A percentile compares a stretch with the other conserved stretches of the same genome.
Conservation (phyloP, 2,329 filamentous ascomycete genomes). For the Xylaria sp. region DNA sequence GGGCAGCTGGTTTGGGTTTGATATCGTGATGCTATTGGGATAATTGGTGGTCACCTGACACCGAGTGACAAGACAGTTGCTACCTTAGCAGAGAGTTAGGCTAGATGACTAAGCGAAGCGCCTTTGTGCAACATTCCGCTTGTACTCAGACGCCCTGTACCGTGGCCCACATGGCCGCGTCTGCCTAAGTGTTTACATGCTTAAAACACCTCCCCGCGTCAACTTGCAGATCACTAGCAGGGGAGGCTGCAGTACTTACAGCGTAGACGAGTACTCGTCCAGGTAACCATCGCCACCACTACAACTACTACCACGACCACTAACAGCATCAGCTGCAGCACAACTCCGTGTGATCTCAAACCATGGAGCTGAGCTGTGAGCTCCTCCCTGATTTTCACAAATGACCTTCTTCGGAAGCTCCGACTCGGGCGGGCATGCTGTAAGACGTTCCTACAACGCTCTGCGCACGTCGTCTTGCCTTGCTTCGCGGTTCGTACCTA, state of each 20-base stretch:
- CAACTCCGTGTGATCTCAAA: slow-evolving; percentile 38
- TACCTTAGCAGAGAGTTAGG: neutral
- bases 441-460: slow-evolving; percentile 42
- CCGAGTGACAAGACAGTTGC: neutral
- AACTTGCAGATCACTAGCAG: slow-evolving; percentile 6
- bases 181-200: neutral
- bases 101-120: neutral
- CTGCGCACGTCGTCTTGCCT: slow-evolving; percentile 34
- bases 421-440: slow-evolving; percentile 48
- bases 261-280: too few relatives aligned
- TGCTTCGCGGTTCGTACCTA: slow-evolving; percentile 39
- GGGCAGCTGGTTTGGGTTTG: neutral
- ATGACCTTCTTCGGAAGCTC: slow-evolving; percentile 45
- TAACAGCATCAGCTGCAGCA: neutral
- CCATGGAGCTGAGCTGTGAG: slow-evolving; percentile 47
- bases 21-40: slow-evolving; percentile 2
- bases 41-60: too few relatives aligned
- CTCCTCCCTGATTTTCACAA: slow-evolving; percentile 32
- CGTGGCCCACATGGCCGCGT: neutral
- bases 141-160: neutral
- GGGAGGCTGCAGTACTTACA: neutral
- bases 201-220: neutral
- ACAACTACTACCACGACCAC: neutral
- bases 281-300: neutral
- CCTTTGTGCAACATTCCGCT: neutral